These are phyloP conservation scores for Gossypium herbaceum DNA, from an alignment of 345 rosid genomes.

Conservation along the genomic window DNA sequence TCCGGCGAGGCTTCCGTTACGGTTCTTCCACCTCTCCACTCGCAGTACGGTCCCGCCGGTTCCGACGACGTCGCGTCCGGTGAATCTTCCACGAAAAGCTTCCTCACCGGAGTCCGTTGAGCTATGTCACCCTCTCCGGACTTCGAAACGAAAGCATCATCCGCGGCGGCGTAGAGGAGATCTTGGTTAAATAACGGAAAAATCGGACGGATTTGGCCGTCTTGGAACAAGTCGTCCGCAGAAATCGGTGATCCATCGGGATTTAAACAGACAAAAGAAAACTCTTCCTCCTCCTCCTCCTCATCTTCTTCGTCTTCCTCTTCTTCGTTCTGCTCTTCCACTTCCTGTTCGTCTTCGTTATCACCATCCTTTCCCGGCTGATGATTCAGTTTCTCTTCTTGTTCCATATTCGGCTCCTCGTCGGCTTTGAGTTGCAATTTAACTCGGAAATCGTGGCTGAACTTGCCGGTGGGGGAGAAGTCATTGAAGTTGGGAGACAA, in stretches of 20 bases:
- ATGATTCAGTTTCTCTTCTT: not conserved
- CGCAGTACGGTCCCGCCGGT: constrained; percentile 39
- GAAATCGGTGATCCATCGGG: constrained; percentile 33
- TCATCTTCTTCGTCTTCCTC: not conserved
- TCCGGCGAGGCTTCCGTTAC: constrained; percentile 25
- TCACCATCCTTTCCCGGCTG: not conserved
- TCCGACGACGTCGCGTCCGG: constrained; percentile 18
- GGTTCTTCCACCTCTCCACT: constrained; percentile 33
- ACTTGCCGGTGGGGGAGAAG: not conserved
- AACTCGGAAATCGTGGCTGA: constrained; percentile 4
- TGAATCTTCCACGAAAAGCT: constrained; percentile 27
- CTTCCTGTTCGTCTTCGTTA: not conserved
- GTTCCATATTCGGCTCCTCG: not conserved
- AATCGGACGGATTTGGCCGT: constrained; percentile 47
- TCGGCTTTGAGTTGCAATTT: not conserved
- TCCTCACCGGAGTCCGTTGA: constrained; percentile 24
- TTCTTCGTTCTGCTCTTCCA: constrained; percentile 17
- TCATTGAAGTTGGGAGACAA: constrained; percentile 5
- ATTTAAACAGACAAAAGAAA: constrained; percentile 35
- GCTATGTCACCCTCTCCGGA: not conserved
- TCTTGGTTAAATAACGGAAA: constrained; percentile 42
- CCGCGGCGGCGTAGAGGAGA: constrained; percentile 20
- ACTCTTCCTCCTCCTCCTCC: constrained; percentile 33
- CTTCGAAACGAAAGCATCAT: not conserved
- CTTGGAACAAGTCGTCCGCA: constrained; percentile 38